A percentile compares a stretch with the other conserved stretches of the same genome.
phyloP scores from a whole-genome alignment of 352 stramenopile species.

The Peronospora farinosa region DNA sequence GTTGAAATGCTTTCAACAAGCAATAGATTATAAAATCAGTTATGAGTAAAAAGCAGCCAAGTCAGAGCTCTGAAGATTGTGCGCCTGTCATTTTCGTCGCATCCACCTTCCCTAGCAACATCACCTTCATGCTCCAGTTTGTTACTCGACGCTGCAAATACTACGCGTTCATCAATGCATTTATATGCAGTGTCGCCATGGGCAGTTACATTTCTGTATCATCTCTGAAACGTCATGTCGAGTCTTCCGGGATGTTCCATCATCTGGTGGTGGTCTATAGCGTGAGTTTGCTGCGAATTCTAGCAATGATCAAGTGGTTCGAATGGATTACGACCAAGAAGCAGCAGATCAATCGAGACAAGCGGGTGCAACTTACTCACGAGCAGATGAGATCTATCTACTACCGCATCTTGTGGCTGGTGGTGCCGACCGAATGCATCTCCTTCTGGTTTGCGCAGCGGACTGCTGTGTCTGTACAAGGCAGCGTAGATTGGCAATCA shows the following conservation, averaged over 20 bases:
- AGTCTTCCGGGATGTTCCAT: slow-evolving; percentile 2
- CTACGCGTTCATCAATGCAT: slow-evolving; percentile 77
- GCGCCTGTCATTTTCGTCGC: slow-evolving; percentile 21
- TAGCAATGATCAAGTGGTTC: slow-evolving; percentile 65
- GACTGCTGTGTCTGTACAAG: slow-evolving; percentile 4
- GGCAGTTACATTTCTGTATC: slow-evolving; percentile 25
- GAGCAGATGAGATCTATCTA: slow-evolving; percentile 46
- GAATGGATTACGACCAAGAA: slow-evolving; percentile 77
- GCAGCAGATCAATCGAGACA: slow-evolving; percentile 52
- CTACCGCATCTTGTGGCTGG: slow-evolving; percentile 52
- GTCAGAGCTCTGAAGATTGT: background rate
- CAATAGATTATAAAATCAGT: too few relatives aligned
- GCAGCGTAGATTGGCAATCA: slow-evolving; percentile 11
- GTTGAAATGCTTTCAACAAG: too few relatives aligned
- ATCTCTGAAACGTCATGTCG: background rate
- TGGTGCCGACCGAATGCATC: slow-evolving; percentile 63
- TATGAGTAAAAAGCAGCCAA: background rate
- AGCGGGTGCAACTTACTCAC: slow-evolving; percentile 40
- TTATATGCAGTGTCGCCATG: slow-evolving; percentile 57
- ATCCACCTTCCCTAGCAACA: background rate
- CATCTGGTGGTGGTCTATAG: slow-evolving; percentile 33
- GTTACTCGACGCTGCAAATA: slow-evolving; percentile 61
- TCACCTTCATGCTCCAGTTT: slow-evolving; percentile 13
- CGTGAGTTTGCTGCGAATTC: slow-evolving; percentile 45
- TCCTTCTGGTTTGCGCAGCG: slow-evolving; percentile 46